These are phyloP conservation scores for Pelargonium citronellum DNA, from an alignment of 441 rosid genomes.

Conservation along the genomic window DNA sequence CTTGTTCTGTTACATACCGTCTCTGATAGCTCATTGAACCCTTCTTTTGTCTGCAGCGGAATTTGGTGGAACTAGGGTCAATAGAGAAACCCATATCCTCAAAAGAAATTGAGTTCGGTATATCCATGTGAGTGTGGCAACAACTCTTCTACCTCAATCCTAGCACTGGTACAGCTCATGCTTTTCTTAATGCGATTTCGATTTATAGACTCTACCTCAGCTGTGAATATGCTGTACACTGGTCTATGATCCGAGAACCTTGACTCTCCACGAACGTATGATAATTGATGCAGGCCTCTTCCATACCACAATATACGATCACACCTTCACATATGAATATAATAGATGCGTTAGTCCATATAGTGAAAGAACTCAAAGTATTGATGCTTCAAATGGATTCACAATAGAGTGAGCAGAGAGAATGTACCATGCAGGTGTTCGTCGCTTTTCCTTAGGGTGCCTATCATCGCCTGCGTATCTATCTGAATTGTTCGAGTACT, in stretches of 20 bases:
- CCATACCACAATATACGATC: slow-evolving; percentile 96
- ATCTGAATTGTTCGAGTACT: slow-evolving; percentile 91
- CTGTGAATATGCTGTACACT: slow-evolving; percentile 72
- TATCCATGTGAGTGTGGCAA: slow-evolving; percentile 61
- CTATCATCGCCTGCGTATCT: slow-evolving; percentile 80
- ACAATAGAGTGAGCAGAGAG: neutral
- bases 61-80: slow-evolving; percentile 29
- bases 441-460: slow-evolving; percentile 80
- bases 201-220: slow-evolving; percentile 75
- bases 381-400: neutral
- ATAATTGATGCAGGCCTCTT: slow-evolving; percentile 67
- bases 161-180: slow-evolving; percentile 60
- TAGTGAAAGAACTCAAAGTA: neutral
- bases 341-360: slow-evolving; percentile 12
- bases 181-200: slow-evolving; percentile 55
- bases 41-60: slow-evolving; percentile 9
- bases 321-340: slow-evolving; percentile 51
- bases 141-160: slow-evolving; percentile 86
- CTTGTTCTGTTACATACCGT: slow-evolving; percentile 18
- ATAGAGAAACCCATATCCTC: slow-evolving; percentile 21
- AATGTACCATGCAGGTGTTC: slow-evolving; percentile 89
- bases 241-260: slow-evolving; percentile 98
- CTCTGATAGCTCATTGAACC: slow-evolving; percentile 5
- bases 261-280: slow-evolving; percentile 94
- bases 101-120: slow-evolving; percentile 42